A percentile compares a stretch with the other conserved stretches of the same genome.
phyloP scores from a whole-genome alignment of 2,329 filamentous ascomycete genomes.

The Harringtonia lauricola region DNA sequence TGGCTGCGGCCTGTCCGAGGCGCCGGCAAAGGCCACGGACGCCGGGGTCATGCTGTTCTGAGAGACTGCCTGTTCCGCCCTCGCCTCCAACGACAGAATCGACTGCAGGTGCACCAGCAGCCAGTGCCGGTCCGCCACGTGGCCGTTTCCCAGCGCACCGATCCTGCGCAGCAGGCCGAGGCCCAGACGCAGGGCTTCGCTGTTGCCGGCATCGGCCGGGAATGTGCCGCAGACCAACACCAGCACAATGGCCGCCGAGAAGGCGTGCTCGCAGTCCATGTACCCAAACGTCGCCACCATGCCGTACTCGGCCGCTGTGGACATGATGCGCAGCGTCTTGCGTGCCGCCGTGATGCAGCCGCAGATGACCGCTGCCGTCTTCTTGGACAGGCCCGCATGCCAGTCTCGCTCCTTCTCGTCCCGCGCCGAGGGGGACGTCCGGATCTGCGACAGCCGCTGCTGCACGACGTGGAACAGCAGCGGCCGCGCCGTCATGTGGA shows the following conservation, averaged over 20 bases:
- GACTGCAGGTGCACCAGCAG: constrained; percentile 15
- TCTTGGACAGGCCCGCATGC: constrained; percentile 33
- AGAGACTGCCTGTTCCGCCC: too few relatives aligned
- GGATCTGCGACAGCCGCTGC: constrained; percentile 26
- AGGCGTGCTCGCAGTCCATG: constrained; percentile 45
- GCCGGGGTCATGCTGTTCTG: too few relatives aligned
- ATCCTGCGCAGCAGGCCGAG: constrained; percentile 36
- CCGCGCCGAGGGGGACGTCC: constrained; percentile 8
- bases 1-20: background rate
- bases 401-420: constrained; percentile 27
- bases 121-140: constrained; percentile 27
- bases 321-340: constrained; percentile 36
- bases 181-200: constrained; percentile 27
- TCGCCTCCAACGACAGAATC: too few relatives aligned
- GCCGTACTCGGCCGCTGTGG: constrained; percentile 33
- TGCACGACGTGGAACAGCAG: constrained; percentile 42
- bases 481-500: constrained; percentile 45
- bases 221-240: constrained; percentile 44
- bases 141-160: constrained; percentile 40
- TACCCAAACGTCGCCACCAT: constrained; percentile 45
- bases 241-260: constrained; percentile 40
- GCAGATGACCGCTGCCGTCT: constrained; percentile 39
- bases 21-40: background rate
- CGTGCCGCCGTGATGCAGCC: constrained; percentile 38
- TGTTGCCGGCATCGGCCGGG: constrained; percentile 30